Evolutionary conservation across 2,329 filamentous ascomycete genomes (phyloP).

Genomic region (Pseudogymnoascus sp.): DNA sequence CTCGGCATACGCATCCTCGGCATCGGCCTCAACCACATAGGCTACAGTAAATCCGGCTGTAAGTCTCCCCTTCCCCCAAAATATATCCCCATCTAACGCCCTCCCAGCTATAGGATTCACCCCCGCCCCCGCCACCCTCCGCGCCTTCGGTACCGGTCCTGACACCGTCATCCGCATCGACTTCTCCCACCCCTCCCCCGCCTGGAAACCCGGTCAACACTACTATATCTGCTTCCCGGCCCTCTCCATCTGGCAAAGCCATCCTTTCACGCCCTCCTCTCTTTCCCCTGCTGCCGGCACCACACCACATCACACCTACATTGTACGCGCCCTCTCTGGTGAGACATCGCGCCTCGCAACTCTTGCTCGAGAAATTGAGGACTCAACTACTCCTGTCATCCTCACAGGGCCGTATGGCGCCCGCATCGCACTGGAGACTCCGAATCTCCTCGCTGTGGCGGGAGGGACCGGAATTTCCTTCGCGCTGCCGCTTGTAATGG

Average conservation of each 20-base stretch:
- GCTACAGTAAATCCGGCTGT: slow-evolving; percentile 39
- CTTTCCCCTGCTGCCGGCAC: slow-evolving; percentile 48
- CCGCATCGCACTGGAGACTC: slow-evolving; percentile 37
- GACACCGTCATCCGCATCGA: slow-evolving; percentile 62
- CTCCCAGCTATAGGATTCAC: slow-evolving; percentile 45
- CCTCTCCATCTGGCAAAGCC: slow-evolving; percentile 79
- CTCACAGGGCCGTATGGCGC: slow-evolving; percentile 60
- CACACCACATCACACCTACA: slow-evolving; percentile 42
- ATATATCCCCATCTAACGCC: not conserved
- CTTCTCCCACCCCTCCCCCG: slow-evolving; percentile 62
- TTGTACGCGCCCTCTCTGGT: slow-evolving; percentile 52
- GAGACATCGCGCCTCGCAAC: slow-evolving; percentile 52
- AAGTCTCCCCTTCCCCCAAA: slow-evolving; percentile 16
- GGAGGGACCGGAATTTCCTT: slow-evolving; percentile 56
- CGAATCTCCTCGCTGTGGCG: slow-evolving; percentile 47
- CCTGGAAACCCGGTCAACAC: slow-evolving; percentile 63
- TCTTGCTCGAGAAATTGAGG: slow-evolving; percentile 28
- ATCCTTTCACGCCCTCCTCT: slow-evolving; percentile 74
- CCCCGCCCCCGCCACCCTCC: slow-evolving; percentile 45
- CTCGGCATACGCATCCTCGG: slow-evolving; percentile 53
- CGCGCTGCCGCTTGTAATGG: slow-evolving; percentile 46
- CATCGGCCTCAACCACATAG: slow-evolving; percentile 55
- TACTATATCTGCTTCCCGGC: slow-evolving; percentile 79
- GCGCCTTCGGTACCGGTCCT: slow-evolving; percentile 49
- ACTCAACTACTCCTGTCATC: slow-evolving; percentile 47